Percentiles rank a stretch among this genome's conserved stretches.
Conservation (phyloP, 176 grass and related monocot species). For the Thalia dealbata region DNA sequence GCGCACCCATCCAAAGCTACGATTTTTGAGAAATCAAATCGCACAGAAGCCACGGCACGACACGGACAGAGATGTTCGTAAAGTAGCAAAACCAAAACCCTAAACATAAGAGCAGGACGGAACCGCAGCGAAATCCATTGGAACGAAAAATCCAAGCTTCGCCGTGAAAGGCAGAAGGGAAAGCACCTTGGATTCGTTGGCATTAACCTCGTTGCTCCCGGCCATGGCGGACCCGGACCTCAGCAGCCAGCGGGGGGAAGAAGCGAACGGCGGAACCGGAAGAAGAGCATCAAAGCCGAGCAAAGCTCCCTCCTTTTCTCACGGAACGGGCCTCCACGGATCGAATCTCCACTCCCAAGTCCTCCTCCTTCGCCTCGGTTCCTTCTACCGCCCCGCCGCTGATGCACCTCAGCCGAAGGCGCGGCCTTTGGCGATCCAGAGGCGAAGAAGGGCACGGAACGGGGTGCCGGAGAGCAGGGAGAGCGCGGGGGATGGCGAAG, state of each 20-base stretch:
- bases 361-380: neutral
- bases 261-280: neutral
- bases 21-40: neutral
- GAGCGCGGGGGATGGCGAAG: neutral
- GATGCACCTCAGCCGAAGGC: neutral
- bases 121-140: neutral
- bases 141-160: neutral
- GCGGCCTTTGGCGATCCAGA: neutral
- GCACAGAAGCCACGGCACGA: neutral
- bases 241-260: neutral
- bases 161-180: neutral
- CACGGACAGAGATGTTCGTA: neutral
- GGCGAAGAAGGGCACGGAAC: too few species aligned
- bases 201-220: conserved; percentile 11
- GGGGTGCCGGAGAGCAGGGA: neutral
- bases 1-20: neutral
- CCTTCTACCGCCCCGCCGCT: neutral
- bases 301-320: neutral
- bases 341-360: neutral
- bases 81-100: neutral
- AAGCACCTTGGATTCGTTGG: conserved; percentile 16
- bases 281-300: neutral
- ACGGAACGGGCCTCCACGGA: too few species aligned
- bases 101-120: neutral
- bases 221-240: neutral